Base-by-base conservation (phyloP, 1,284 basidiomycete genomes). In the Agaricales sp. region DNA sequence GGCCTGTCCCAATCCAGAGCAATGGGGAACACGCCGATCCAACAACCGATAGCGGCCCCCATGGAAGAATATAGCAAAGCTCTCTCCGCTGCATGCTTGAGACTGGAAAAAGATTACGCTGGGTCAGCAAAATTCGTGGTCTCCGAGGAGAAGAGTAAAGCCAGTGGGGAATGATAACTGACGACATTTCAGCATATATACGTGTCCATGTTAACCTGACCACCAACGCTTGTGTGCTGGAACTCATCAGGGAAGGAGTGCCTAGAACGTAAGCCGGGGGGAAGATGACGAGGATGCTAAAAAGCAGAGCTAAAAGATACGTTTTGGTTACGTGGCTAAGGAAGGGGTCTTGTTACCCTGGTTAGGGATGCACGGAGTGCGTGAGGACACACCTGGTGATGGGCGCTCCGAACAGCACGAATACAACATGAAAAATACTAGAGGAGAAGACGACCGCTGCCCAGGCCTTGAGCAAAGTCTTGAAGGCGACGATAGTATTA, bases 1-100 rank as follows among this genome's bases (percentile, higher is more conserved):
- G 92, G 89, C 46, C 91, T 74, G 61, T 93, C 92, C 93, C 93
- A 97, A 64, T 97, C 93, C 4, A 97, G 78, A 0, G 90, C 85
- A 49, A 92, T 81, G 0, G 89, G 87, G 39, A 92, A 71, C 2
- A 77, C 80, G 14, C 91, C 91, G 4, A 77, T 43, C 92, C 91
- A 95, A 37, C 77, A 74, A 3, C 92, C 92, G 12, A 83, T 20
- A 18, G 85, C 56, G 1, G 87, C 69, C n/a, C 89, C 89, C 16
- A 84, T 58, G 2, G 77, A 73, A 8, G 93, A 88, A 57, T 87
- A 91, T n/a, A 91, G 75, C 19, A 94, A 62, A 0, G 82, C 78
- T 47, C 83, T 71, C 65, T 96, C 93, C 24, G 86, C 59, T 1
- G 81, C 69, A 18, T 76, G 80, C 52, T 75, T 73, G 3, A 77